A percentile compares a stretch with the other conserved stretches of the same genome.
Evolutionary conservation across 208 protist species (phyloP).

Genomic region (Lotmaria passim): DNA sequence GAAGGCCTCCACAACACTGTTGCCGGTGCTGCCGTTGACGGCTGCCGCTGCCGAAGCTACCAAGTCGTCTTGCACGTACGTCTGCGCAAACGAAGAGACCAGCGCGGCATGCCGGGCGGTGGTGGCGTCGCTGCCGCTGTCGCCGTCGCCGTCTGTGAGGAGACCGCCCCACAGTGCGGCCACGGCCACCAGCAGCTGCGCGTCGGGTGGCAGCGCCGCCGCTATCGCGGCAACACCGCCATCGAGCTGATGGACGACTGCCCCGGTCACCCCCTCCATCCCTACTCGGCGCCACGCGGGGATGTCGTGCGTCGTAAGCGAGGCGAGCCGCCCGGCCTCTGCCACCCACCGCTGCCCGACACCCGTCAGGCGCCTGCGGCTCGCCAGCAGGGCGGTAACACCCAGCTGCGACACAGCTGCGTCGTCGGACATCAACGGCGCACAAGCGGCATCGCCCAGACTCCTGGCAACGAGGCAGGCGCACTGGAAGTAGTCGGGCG

Average conservation of each 20-base stretch:
- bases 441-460: constrained; percentile 14
- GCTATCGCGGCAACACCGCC: background rate
- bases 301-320: constrained; percentile 3
- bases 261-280: constrained; percentile 36
- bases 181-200: constrained; percentile 17
- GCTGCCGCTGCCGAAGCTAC: no score
- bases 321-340: constrained; percentile 3
- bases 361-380: background rate
- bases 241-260: constrained; percentile 10
- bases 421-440: background rate
- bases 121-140: background rate
- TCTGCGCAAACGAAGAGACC: constrained; percentile 19
- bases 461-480: constrained; percentile 25
- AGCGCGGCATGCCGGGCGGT: constrained; percentile 6
- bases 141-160: constrained; percentile 1
- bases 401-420: constrained; percentile 19
- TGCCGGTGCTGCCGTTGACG: background rate
- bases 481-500: constrained; percentile 36
- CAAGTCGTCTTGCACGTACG: constrained; percentile 7
- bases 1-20: constrained; percentile 30
- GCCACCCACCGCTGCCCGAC: background rate
- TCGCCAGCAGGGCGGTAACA: constrained; percentile 28
- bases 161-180: constrained; percentile 38
- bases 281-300: constrained; percentile 26
- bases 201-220: background rate